phyloP scores from a whole-genome alignment of 2,329 filamentous ascomycete species.

The Diaporthe sp. region DNA sequence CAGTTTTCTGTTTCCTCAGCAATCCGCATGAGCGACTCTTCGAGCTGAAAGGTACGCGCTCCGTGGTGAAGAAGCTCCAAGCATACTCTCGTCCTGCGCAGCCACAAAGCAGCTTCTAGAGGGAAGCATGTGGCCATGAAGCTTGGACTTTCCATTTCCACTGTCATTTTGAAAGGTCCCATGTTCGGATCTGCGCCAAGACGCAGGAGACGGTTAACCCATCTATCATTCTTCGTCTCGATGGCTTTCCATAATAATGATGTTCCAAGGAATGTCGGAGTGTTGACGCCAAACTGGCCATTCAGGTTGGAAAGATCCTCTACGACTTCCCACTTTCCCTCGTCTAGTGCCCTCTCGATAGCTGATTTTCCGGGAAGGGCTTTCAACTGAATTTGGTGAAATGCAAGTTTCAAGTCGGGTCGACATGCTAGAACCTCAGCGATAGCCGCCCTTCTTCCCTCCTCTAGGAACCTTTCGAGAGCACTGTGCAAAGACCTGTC shows the following conservation, averaged over 20 bases:
- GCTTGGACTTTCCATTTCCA: background rate
- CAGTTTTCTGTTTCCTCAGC: background rate
- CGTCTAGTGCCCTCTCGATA: background rate
- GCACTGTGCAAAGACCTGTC: fast-evolving
- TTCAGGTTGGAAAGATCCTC: too few relatives aligned
- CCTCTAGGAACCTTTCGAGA: background rate
- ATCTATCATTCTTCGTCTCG: background rate
- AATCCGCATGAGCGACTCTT: background rate
- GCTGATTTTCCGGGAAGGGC: background rate
- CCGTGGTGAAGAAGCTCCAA: background rate
- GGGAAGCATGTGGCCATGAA: background rate
- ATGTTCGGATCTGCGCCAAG: background rate
- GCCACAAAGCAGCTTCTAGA: background rate
- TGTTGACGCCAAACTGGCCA: background rate
- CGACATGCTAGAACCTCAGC: background rate
- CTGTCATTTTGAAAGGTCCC: background rate
- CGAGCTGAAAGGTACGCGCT: background rate
- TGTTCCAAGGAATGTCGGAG: background rate
- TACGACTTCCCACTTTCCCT: background rate
- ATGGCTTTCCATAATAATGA: background rate
- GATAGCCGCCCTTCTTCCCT: fast-evolving
- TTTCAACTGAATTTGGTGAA: background rate
- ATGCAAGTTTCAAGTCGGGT: background rate
- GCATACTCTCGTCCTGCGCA: background rate
- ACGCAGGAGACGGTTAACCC: background rate